A percentile compares a stretch with the other conserved stretches of the same genome.
Conservation (phyloP, 192 early-diverging fungal genomes). For the Podochytrium sp. region DNA sequence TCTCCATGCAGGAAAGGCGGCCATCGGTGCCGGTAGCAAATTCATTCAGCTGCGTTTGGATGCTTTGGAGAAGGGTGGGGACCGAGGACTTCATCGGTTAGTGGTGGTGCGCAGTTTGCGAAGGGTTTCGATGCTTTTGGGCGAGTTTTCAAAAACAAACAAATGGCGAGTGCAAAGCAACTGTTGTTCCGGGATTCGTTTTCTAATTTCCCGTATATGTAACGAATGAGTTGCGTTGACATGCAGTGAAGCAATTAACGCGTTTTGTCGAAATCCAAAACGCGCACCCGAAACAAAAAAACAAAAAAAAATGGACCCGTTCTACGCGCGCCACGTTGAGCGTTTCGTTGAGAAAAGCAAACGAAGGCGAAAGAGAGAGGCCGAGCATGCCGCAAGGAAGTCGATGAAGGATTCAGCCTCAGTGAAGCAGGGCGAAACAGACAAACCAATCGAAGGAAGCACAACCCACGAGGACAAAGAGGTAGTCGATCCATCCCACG, state of each 20-base stretch:
- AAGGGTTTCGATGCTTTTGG: neutral
- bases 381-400: too few species aligned
- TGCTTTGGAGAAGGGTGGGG: neutral
- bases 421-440: neutral
- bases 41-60: neutral
- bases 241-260: neutral
- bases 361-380: neutral
- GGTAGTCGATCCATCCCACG: neutral
- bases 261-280: too few species aligned
- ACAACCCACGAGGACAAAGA: neutral
- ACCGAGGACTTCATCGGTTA: neutral
- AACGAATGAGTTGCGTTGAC: neutral
- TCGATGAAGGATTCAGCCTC: neutral
- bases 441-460: neutral
- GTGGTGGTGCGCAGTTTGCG: neutral
- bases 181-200: neutral
- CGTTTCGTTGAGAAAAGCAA: neutral
- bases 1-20: neutral
- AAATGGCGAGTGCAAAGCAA: neutral
- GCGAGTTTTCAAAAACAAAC: neutral
- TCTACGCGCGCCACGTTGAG: neutral
- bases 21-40: too few species aligned
- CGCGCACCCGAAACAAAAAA: too few species aligned
- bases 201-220: neutral
- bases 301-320: neutral